These are phyloP conservation scores for Metarhizium guizhouense DNA, from an alignment of 2,329 filamentous ascomycete species.

Conservation along the genomic window DNA sequence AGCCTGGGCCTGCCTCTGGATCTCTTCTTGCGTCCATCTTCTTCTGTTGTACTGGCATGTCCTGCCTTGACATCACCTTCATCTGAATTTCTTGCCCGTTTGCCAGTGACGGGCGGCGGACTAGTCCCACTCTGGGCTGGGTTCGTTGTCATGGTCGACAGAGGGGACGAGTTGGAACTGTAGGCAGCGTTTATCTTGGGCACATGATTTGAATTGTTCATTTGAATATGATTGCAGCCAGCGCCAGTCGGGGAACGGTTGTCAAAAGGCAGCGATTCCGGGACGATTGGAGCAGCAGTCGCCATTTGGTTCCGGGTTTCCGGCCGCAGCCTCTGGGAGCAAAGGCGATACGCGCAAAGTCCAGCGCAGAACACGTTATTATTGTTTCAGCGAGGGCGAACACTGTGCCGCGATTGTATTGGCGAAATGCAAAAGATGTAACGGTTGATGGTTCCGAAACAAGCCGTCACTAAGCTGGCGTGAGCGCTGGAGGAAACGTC, in stretches of 20 bases:
- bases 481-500: not conserved
- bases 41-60: slow-evolving; percentile 22
- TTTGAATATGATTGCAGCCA: not conserved
- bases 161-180: not conserved
- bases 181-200: not conserved
- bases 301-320: not conserved
- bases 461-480: not conserved
- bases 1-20: slow-evolving; percentile 66
- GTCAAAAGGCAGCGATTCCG: not conserved
- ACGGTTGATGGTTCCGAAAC: not conserved
- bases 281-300: not conserved
- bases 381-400: not conserved
- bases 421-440: not conserved
- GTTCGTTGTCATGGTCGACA: not conserved
- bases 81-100: slow-evolving; percentile 12
- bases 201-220: not conserved
- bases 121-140: not conserved
- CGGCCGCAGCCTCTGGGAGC: not conserved
- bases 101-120: not conserved
- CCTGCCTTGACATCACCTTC: not conserved
- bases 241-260: not conserved
- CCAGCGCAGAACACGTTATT: not conserved
- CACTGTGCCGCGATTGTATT: no score
- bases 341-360: not conserved
- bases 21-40: slow-evolving; percentile 46